A percentile compares a stretch with the other conserved stretches of the same genome.
Conservation (phyloP, 306 rosid genomes). For the Geum urbanum region DNA sequence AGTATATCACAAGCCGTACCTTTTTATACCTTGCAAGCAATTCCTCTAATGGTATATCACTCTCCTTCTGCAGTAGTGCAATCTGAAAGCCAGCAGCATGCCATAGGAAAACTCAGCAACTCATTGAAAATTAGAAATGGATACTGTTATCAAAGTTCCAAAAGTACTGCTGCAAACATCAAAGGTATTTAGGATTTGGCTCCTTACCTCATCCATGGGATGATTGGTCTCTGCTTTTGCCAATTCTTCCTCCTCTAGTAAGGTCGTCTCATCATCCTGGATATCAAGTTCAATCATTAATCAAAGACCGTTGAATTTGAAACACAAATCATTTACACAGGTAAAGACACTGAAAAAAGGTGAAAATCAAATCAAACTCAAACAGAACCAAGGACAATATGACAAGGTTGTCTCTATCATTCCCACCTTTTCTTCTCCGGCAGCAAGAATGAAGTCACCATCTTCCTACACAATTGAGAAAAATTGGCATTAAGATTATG, state of each 20-base stretch:
- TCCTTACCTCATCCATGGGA: constrained; percentile 73
- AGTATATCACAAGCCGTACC: constrained; percentile 51
- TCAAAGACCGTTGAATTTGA: background rate
- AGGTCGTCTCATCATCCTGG: constrained; percentile 95
- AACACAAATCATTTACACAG: background rate
- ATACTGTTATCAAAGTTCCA: background rate
- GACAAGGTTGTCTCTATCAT: background rate
- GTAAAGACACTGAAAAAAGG: background rate
- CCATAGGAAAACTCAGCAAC: constrained; percentile 19
- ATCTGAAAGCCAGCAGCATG: constrained; percentile 47
- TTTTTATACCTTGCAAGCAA: constrained; percentile 90
- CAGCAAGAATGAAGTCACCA: constrained; percentile 69
- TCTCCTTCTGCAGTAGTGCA: constrained; percentile 82
- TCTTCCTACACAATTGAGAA: constrained; percentile 62
- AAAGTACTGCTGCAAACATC: constrained; percentile 5
- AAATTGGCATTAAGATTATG: constrained; percentile 27
- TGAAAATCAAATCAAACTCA: background rate
- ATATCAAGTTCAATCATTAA: constrained; percentile 24
- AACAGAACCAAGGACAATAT: background rate
- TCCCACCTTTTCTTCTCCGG: constrained; percentile 74
- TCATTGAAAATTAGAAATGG: constrained; percentile 1
- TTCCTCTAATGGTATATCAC: constrained; percentile 83
- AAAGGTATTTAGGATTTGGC: constrained; percentile 24
- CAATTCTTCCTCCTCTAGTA: constrained; percentile 90
- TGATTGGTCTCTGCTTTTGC: constrained; percentile 55